A percentile compares a stretch with the other conserved stretches of the same genome.
Evolutionary conservation across 805 yeast genomes (phyloP).

Genomic region (Yamadazyma scolyti): DNA sequence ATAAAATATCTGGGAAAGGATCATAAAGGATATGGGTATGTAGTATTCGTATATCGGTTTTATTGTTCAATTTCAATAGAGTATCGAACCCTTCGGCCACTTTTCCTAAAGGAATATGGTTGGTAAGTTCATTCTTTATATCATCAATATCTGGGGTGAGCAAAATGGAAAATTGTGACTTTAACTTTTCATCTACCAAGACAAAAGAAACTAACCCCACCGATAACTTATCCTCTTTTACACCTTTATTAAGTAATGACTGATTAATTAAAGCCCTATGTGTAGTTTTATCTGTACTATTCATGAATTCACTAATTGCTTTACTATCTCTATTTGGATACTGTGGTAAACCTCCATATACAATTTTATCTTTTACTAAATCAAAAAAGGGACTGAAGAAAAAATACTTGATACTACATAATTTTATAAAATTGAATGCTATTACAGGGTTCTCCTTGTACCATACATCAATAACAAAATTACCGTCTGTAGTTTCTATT

Average conservation of each 20-base stretch:
- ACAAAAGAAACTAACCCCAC: conserved; percentile 8
- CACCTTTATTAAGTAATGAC: neutral
- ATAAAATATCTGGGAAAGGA: conserved; percentile 42
- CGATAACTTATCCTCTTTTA: neutral
- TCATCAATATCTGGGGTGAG: neutral
- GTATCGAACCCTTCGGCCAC: conserved; percentile 49
- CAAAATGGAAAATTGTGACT: conserved; percentile 13
- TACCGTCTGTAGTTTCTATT: conserved; percentile 37
- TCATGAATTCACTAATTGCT: conserved; percentile 6
- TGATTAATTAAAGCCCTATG: too few species aligned
- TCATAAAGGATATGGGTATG: conserved; percentile 50
- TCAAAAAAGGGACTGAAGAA: conserved; percentile 49
- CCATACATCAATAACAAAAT: conserved; percentile 48
- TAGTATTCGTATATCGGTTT: conserved; percentile 40
- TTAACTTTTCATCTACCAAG: conserved; percentile 4
- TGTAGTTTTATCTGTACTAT: conserved; percentile 3
- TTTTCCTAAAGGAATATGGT: conserved; percentile 37
- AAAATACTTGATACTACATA: conserved; percentile 51
- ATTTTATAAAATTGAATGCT: conserved; percentile 47
- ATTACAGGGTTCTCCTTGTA: conserved; percentile 30
- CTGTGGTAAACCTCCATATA: conserved; percentile 47
- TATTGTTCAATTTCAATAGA: conserved; percentile 40
- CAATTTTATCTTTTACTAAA: conserved; percentile 34
- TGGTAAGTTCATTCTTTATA: neutral
- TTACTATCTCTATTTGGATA: conserved; percentile 27